Percentiles rank a stretch among this genome's conserved stretches.
phyloP scores from a whole-genome alignment of 768 basidiomycete species.

The Mycena belliarum region DNA sequence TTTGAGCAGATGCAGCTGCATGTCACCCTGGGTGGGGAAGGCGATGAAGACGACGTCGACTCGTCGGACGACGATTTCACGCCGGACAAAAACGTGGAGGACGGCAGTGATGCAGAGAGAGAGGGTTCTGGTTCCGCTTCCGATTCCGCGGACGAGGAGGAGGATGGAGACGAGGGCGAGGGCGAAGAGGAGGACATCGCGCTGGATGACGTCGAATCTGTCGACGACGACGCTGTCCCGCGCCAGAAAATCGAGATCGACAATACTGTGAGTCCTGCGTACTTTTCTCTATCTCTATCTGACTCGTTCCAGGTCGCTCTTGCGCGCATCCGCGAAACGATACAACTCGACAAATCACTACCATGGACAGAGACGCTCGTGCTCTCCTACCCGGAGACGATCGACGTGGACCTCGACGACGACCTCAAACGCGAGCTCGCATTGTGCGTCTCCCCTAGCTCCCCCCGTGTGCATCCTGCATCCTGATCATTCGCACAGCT shows the following conservation, averaged over 20 bases:
- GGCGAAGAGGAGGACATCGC: slow-evolving; percentile 50
- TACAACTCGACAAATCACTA: slow-evolving; percentile 70
- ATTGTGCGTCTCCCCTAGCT: slow-evolving; percentile 61
- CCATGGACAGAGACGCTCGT: slow-evolving; percentile 86
- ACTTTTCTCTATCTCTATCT: background rate
- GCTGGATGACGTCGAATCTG: slow-evolving; percentile 69
- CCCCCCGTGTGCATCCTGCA: background rate
- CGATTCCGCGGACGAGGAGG: slow-evolving; percentile 36
- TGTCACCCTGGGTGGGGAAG: slow-evolving; percentile 35
- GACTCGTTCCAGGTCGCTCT: slow-evolving; percentile 61
- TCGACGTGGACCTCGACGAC: slow-evolving; percentile 78
- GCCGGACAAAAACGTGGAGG: slow-evolving; percentile 28
- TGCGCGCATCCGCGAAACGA: slow-evolving; percentile 76
- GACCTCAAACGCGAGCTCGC: slow-evolving; percentile 94
- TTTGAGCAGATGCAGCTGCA: slow-evolving; percentile 59
- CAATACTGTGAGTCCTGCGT: slow-evolving; percentile 58
- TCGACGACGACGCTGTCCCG: slow-evolving; percentile 84
- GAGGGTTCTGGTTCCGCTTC: slow-evolving; percentile 26
- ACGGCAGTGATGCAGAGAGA: slow-evolving; percentile 32
- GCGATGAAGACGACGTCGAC: slow-evolving; percentile 25
- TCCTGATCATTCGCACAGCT: slow-evolving; percentile 51
- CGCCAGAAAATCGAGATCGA: slow-evolving; percentile 81
- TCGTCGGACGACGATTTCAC: slow-evolving; percentile 33
- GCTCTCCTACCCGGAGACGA: slow-evolving; percentile 69
- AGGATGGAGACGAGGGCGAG: slow-evolving; percentile 26